These are phyloP conservation scores for Thermothielavioides terrestris DNA, from an alignment of 495 filamentous ascomycete species.

Conservation along the genomic window DNA sequence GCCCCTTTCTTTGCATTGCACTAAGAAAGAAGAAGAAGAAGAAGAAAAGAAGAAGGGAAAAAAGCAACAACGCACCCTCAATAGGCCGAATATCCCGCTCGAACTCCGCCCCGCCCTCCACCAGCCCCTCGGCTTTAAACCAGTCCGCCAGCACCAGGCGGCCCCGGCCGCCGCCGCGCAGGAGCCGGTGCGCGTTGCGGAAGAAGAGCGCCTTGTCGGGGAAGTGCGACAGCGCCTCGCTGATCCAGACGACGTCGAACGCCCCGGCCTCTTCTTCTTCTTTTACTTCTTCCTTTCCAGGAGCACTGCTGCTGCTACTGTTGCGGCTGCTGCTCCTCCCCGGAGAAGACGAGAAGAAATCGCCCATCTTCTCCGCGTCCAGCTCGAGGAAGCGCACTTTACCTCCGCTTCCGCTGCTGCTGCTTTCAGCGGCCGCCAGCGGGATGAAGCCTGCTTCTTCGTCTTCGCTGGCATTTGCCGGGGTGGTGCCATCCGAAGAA, in stretches of 20 bases:
- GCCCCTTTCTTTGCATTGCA: no score
- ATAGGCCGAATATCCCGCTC: conserved; percentile 48
- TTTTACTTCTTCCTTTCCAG: neutral
- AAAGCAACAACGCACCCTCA: conserved; percentile 29
- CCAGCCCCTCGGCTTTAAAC: conserved; percentile 42
- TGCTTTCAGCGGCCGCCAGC: no score
- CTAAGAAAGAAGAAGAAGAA: no score
- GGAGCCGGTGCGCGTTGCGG: conserved; percentile 34
- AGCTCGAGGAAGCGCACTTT: conserved; percentile 45
- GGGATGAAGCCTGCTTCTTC: conserved; percentile 21
- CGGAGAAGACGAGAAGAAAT: conserved; percentile 26
- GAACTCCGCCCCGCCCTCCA: conserved; percentile 32
- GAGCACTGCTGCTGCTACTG: neutral
- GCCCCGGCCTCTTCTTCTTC: conserved; percentile 4
- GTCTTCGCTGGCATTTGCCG: neutral
- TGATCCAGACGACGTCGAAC: conserved; percentile 52
- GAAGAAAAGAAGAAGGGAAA: neutral
- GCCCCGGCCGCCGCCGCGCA: conserved; percentile 13
- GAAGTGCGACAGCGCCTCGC: conserved; percentile 50
- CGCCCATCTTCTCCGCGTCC: conserved; percentile 51
- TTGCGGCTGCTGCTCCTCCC: no score
- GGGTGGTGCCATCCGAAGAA: no score
- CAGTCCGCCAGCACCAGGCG: conserved; percentile 48
- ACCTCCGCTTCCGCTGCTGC: conserved; percentile 28
- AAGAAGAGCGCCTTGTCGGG: conserved; percentile 50